phyloP scores from a whole-genome alignment of 768 basidiomycete genomes.

The Chlorophyllum brunneum region DNA sequence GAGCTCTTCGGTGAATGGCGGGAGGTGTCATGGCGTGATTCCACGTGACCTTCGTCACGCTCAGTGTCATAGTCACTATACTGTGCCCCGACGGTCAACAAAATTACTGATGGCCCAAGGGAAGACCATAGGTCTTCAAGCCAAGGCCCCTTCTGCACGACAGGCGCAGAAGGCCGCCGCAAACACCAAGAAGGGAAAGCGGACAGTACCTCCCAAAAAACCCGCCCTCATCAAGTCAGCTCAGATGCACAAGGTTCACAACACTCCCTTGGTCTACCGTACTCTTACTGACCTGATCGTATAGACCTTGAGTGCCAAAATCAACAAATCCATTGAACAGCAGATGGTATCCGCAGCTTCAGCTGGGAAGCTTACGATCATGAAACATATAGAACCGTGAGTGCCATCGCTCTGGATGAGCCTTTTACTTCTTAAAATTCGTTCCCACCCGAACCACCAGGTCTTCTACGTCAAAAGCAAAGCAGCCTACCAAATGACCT shows the following conservation, averaged over 20 bases:
- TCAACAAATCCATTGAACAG: conserved; percentile 86
- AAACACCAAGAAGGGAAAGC: conserved; percentile 74
- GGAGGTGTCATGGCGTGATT: conserved; percentile 31
- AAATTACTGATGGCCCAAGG: conserved; percentile 71
- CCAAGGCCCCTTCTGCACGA: conserved; percentile 50
- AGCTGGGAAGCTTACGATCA: conserved; percentile 86
- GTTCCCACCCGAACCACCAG: background rate
- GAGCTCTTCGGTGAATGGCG: conserved; percentile 39
- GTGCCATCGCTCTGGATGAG: conserved; percentile 8
- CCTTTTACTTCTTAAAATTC: background rate
- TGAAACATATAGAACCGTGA: conserved; percentile 66
- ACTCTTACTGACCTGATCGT: background rate
- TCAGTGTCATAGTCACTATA: background rate
- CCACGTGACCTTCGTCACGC: conserved; percentile 20
- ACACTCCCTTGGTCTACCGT: background rate
- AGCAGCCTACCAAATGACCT: conserved; percentile 4
- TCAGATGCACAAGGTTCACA: conserved; percentile 68
- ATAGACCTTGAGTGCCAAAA: conserved; percentile 84
- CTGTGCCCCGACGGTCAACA: too few relatives aligned
- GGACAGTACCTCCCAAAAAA: conserved; percentile 82
- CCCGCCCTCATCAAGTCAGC: conserved; percentile 66
- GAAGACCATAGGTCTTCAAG: conserved; percentile 71
- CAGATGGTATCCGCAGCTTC: conserved; percentile 91
- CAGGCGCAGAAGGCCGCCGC: conserved; percentile 66
- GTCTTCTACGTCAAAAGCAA: conserved; percentile 6